These are phyloP conservation scores for Jackrogersella multiformis DNA, from an alignment of 495 filamentous ascomycete species.

Conservation along the genomic window DNA sequence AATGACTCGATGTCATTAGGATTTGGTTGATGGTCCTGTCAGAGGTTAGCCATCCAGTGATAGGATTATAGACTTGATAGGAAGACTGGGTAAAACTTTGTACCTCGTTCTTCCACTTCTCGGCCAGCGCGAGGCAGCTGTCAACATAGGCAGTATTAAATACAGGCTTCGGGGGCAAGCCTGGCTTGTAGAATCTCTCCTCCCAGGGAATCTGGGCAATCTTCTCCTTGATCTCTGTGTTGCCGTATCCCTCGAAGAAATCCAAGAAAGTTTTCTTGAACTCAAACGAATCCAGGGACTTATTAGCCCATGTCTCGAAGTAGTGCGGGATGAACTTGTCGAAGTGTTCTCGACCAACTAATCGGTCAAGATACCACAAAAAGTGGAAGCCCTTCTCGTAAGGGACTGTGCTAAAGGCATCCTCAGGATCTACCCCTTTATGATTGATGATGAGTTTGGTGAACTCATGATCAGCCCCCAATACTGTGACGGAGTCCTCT, in stretches of 20 bases:
- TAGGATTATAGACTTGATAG: neutral
- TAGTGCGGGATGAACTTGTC: constrained; percentile 96
- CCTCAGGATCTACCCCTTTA: constrained; percentile 91
- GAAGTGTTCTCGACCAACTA: constrained; percentile 86
- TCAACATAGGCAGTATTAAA: constrained; percentile 91
- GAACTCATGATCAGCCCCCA: constrained; percentile 85
- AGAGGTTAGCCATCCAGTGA: constrained; percentile 1
- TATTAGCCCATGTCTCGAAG: constrained; percentile 80
- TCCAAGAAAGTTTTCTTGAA: constrained; percentile 87
- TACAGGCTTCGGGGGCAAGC: constrained; percentile 85
- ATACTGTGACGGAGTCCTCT: constrained; percentile 78
- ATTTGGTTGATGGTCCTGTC: constrained; percentile 68
- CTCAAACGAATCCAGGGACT: constrained; percentile 89
- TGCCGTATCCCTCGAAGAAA: constrained; percentile 78
- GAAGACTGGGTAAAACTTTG: neutral
- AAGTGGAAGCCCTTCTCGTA: constrained; percentile 72
- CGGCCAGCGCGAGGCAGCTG: constrained; percentile 80
- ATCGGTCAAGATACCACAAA: constrained; percentile 82
- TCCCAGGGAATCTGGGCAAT: constrained; percentile 86
- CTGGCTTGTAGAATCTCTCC: constrained; percentile 82
- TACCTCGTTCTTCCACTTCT: constrained; percentile 72
- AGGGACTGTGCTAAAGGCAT: constrained; percentile 89
- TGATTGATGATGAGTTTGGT: constrained; percentile 89
- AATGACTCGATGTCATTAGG: constrained; percentile 73
- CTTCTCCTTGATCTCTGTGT: constrained; percentile 68